Base-by-base conservation (phyloP, 2,329 filamentous ascomycete species). In the Cladorrhinum sp. region DNA sequence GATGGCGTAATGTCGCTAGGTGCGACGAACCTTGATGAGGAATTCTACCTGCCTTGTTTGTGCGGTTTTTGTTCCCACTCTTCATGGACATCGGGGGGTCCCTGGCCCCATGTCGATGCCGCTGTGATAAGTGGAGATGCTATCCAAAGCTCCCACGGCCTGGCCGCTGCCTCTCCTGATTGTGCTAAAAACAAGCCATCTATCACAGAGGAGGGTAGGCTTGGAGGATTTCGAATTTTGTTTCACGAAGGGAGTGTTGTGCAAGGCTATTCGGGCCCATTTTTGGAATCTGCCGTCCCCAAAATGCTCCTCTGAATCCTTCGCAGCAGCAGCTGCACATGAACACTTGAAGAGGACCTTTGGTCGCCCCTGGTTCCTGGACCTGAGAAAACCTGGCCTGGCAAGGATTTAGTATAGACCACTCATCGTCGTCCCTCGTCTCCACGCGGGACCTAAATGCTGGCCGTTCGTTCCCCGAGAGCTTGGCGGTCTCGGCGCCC, bases 211-310 rank as follows among this genome's bases (percentile, higher is more conserved):
- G 57, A 20, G 41, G 36, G 51, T 59, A 48, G 50, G 50, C 50
- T 54, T 54, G 36, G 29, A 59, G 50, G 55, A 52, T 48, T 54
- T 59, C n/a, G 32, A 50, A 45, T 45, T n/a, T n/a, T 59, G 63
- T 62, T 62, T 64, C 60, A 62, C 48, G 18, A 59, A n/a, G 5
- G n/a, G 53, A 18, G 50, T 23, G 38, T 36, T 25, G 48, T 63
- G 58, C 62, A 59, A 55, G 50, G 36, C 22, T 45, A 51, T 49
- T 54, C 52, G 51, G 32, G 9, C 10, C 60, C 57, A 57, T 54
- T 58, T 62, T 62, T 62, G 60, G 59, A 62, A 36, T 55, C 53
- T 36, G 36, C 55, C 56, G 38, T 41, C 48, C 32, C 56, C 27
- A 58, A 52, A 51, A 52, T 24, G 56, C 29, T 41, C 32, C 27